Conservation (phyloP, 352 stramenopile species). For the Pythium brassicae region DNA sequence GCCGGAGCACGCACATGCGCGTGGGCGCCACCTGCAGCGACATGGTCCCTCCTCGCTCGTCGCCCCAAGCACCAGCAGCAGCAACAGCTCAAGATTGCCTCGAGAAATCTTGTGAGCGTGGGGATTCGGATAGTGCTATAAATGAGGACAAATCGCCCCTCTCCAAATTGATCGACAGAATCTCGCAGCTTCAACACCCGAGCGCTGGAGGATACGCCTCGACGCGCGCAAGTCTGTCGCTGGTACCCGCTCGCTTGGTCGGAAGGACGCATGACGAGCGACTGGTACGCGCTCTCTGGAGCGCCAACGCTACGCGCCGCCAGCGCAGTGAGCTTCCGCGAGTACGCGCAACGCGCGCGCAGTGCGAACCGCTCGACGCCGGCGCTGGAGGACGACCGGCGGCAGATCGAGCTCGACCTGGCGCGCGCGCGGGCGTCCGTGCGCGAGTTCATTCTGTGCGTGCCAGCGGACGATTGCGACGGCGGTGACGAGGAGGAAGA, state of each 20-base stretch:
- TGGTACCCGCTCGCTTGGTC: too few relatives aligned
- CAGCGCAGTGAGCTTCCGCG: slow-evolving; percentile 34
- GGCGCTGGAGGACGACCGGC: slow-evolving; percentile 50
- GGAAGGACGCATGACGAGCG: background rate
- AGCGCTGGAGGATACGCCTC: background rate
- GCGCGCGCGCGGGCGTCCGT: slow-evolving; percentile 50
- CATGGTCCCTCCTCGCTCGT: slow-evolving; percentile 15
- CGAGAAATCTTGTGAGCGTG: too few relatives aligned
- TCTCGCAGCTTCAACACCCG: slow-evolving; percentile 8
- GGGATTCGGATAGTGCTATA: background rate
- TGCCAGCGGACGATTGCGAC: slow-evolving; percentile 2
- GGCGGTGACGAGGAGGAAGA: slow-evolving; percentile 13
- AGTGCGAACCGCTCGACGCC: slow-evolving; percentile 14
- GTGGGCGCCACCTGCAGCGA: slow-evolving; percentile 67
- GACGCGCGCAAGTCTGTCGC: background rate
- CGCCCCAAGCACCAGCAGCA: background rate
- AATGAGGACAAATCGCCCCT: background rate
- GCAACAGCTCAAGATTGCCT: too few relatives aligned
- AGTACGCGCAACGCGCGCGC: slow-evolving; percentile 32
- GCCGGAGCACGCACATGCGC: slow-evolving; percentile 56
- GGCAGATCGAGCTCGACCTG: slow-evolving; percentile 72
- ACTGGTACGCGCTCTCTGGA: slow-evolving; percentile 48
- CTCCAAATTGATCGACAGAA: background rate
- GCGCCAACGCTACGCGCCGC: slow-evolving; percentile 25
- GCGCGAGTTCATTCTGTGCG: slow-evolving; percentile 40